Conservation (phyloP, 306 rosid species). For the Argentina anserina region DNA sequence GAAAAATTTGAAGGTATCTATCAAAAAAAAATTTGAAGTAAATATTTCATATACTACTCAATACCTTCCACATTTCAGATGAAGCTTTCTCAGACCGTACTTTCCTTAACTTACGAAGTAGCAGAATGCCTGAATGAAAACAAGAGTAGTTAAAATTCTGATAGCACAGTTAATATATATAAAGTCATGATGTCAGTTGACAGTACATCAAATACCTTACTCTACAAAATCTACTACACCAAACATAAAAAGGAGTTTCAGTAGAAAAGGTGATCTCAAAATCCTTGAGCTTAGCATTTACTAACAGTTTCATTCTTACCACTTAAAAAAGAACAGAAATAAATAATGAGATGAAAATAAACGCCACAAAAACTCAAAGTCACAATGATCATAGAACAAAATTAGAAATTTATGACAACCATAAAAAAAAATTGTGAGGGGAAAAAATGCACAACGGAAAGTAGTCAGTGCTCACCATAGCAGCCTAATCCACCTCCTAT, state of each 20-base stretch:
- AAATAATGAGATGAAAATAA: neutral
- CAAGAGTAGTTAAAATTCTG: slow-evolving; percentile 1
- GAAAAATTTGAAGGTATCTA: neutral
- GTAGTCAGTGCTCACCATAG: slow-evolving; percentile 43
- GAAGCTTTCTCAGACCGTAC: slow-evolving; percentile 65
- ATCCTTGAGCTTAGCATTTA: neutral
- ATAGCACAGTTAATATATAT: neutral
- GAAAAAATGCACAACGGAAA: neutral
- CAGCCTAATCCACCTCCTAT: slow-evolving; percentile 60
- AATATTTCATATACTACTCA: slow-evolving; percentile 3
- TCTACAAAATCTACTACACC: neutral
- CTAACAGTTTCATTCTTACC: neutral
- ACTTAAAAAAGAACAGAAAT: neutral
- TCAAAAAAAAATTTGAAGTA: neutral
- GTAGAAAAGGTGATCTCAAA: neutral
- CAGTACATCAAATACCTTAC: neutral
- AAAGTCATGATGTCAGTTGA: neutral
- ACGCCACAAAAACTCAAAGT: neutral
- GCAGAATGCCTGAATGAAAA: slow-evolving; percentile 43
- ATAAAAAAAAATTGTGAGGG: neutral
- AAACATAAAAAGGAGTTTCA: slow-evolving; percentile 1
- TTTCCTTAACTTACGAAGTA: slow-evolving; percentile 44
- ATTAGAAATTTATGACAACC: neutral
- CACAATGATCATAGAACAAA: neutral
- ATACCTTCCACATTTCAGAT: slow-evolving; percentile 74